Percentiles rank a stretch among this genome's conserved stretches.
These are phyloP conservation scores for Talaromyces piceae DNA, from an alignment of 2,329 filamentous ascomycete species.

Conservation along the genomic window DNA sequence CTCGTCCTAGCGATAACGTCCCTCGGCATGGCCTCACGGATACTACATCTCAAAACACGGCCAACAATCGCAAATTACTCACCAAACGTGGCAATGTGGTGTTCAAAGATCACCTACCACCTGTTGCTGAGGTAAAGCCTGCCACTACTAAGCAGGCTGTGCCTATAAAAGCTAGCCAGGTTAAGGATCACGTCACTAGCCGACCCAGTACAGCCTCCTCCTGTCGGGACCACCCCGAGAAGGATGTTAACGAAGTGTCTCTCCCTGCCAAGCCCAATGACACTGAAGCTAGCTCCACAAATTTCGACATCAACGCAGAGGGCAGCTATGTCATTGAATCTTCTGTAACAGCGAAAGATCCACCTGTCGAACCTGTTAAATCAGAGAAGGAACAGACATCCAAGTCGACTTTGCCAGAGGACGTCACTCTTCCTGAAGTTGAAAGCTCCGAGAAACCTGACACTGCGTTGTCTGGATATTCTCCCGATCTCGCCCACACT, in stretches of 20 bases:
- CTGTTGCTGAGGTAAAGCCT: constrained; percentile 25
- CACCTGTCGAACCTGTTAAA: not conserved
- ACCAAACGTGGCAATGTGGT: constrained; percentile 48
- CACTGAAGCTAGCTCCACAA: constrained; percentile 13
- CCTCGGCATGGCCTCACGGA: constrained; percentile 24
- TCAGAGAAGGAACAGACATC: constrained; percentile 12
- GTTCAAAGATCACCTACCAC: constrained; percentile 45
- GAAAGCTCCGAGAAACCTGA: constrained; percentile 12
- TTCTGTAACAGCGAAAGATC: not conserved
- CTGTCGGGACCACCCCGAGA: not conserved
- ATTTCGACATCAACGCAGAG: constrained; percentile 18
- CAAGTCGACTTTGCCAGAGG: constrained; percentile 3
- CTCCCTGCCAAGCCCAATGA: constrained; percentile 4
- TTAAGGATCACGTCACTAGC: constrained; percentile 12
- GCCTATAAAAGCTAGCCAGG: constrained; percentile 16
- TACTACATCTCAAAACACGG: constrained; percentile 20
- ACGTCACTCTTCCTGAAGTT: constrained; percentile 1
- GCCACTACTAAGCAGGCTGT: constrained; percentile 24
- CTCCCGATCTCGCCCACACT: constrained; percentile 14
- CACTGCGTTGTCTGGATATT: constrained; percentile 12
- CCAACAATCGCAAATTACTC: constrained; percentile 40
- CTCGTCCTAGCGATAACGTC: constrained; percentile 25
- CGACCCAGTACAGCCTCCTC: constrained; percentile 11
- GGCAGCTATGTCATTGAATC: constrained; percentile 16
- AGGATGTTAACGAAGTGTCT: not conserved